Evolutionary conservation across 805 yeast genomes (phyloP).

Genomic region (Yarrowia sp.): DNA sequence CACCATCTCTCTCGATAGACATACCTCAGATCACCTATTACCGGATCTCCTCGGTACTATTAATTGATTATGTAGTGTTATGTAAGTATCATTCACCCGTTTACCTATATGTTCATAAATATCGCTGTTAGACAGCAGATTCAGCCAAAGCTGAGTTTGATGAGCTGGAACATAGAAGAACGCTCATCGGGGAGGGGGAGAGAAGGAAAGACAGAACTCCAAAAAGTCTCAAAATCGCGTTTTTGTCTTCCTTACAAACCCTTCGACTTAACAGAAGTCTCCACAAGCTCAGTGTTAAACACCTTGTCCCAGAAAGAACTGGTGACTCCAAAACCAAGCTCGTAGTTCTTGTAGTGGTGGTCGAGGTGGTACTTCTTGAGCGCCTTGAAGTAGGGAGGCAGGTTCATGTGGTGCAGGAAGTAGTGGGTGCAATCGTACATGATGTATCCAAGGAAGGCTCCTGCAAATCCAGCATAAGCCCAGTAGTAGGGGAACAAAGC

Average conservation of each 20-base stretch:
- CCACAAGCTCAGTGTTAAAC: slow-evolving; percentile 78
- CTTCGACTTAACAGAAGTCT: slow-evolving; percentile 40
- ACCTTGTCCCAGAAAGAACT: slow-evolving; percentile 92
- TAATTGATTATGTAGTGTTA: slow-evolving; percentile 8
- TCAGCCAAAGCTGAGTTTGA: too few species aligned
- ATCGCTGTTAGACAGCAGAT: neutral
- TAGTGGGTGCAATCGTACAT: slow-evolving; percentile 94
- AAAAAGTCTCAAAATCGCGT: too few species aligned
- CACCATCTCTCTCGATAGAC: too few species aligned
- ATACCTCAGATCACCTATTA: too few species aligned
- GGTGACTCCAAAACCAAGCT: slow-evolving; percentile 96
- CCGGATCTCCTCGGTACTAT: neutral
- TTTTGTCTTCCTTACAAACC: neutral
- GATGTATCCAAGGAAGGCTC: slow-evolving; percentile 94
- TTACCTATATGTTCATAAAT: slow-evolving; percentile 34
- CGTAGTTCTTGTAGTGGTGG: slow-evolving; percentile 97
- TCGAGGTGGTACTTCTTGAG: slow-evolving; percentile 92
- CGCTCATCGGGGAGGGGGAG: too few species aligned
- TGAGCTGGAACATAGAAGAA: too few species aligned
- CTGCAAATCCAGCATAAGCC: slow-evolving; percentile 94
- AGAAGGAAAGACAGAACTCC: too few species aligned
- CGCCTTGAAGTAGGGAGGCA: slow-evolving; percentile 78
- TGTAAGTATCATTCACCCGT: slow-evolving; percentile 9
- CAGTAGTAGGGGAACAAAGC: slow-evolving; percentile 74
- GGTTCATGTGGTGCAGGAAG: slow-evolving; percentile 83